Percentiles rank a stretch among this genome's conserved stretches.
Conservation (phyloP, 2,329 filamentous ascomycete species). For the Pseudocercospora musae region DNA sequence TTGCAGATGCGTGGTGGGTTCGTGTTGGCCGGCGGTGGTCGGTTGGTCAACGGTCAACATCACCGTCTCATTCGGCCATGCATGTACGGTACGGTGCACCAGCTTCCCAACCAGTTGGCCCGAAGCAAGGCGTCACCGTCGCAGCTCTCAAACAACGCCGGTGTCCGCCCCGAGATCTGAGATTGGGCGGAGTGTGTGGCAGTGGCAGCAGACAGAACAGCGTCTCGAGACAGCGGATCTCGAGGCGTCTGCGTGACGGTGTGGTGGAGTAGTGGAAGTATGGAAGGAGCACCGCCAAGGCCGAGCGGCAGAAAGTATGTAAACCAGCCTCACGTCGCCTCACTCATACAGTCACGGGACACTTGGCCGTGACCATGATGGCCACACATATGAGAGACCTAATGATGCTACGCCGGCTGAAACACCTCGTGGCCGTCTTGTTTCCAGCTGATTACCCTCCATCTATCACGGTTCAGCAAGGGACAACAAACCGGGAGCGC, state of each 20-base stretch:
- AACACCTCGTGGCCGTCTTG: background rate
- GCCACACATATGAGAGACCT: background rate
- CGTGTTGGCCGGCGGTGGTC: background rate
- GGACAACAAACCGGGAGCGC: background rate
- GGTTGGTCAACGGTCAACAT: background rate
- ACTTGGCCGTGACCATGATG: background rate
- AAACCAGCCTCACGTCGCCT: background rate
- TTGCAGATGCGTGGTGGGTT: background rate
- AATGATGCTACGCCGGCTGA: background rate
- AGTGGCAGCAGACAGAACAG: background rate
- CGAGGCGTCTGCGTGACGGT: background rate
- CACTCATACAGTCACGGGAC: background rate
- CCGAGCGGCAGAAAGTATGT: background rate
- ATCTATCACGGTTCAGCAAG: background rate
- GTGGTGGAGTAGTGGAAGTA: background rate
- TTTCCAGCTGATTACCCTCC: background rate
- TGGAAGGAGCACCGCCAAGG: background rate
- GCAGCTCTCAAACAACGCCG: background rate
- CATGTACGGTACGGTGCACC: no score
- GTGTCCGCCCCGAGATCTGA: background rate
- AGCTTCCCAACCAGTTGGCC: background rate
- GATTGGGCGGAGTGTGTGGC: background rate
- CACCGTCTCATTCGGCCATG: background rate
- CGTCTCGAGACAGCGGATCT: background rate
- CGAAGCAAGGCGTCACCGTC: background rate